phyloP scores from a whole-genome alignment of 2,329 filamentous ascomycete species.

The Diaporthe eres region DNA sequence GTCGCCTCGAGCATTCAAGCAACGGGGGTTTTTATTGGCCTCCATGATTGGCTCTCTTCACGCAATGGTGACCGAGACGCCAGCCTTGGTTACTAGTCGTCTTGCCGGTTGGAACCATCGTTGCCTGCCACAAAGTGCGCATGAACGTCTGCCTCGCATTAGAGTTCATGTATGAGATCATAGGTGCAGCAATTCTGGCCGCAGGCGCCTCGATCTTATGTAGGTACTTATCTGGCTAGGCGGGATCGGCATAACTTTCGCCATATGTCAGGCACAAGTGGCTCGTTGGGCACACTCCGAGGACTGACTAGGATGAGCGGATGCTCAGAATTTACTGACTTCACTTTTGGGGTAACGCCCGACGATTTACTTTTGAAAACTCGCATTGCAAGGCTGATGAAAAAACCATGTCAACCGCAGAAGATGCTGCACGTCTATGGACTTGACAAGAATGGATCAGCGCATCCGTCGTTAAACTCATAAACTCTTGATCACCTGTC shows the following conservation, averaged over 20 bases:
- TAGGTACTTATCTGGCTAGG: neutral
- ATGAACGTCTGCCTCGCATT: slow-evolving; percentile 14
- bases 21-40: neutral
- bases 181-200: neutral
- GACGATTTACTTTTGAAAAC: no score
- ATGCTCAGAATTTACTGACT: neutral
- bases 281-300: neutral
- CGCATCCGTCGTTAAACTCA: no score
- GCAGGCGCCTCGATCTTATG: neutral
- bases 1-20: neutral
- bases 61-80: neutral
- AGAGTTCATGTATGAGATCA: slow-evolving; percentile 19
- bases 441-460: neutral
- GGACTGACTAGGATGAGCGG: neutral
- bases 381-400: neutral
- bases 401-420: neutral
- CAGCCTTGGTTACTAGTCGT: neutral
- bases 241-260: neutral
- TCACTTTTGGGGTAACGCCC: neutral
- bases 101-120: neutral
- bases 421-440: neutral
- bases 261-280: neutral
- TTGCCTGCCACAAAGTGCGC: slow-evolving; percentile 2
- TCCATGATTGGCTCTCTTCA: neutral
- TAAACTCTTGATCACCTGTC: neutral